phyloP scores from a whole-genome alignment of 768 basidiomycete genomes.

The Xerocomellus dryophilus region DNA sequence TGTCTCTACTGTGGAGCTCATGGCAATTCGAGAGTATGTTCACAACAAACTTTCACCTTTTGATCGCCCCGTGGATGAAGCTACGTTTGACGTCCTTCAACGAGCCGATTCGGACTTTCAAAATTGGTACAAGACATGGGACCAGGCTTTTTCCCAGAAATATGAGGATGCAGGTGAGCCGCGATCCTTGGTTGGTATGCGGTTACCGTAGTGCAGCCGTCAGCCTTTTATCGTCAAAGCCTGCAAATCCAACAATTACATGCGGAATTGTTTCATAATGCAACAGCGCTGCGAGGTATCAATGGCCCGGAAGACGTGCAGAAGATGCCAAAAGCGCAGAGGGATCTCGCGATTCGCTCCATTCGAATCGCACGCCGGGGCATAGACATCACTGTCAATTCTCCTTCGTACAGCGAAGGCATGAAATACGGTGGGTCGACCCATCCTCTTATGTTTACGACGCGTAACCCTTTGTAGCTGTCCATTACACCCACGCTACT shows the following conservation, averaged over 20 bases:
- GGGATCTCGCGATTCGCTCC: conserved; percentile 75
- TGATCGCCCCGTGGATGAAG: conserved; percentile 71
- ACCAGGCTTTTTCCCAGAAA: conserved; percentile 73
- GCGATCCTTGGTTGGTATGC: conserved; percentile 1
- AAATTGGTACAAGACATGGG: conserved; percentile 81
- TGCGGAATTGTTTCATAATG: conserved; percentile 82
- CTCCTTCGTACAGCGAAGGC: conserved; percentile 81
- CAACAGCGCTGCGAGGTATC: conserved; percentile 78
- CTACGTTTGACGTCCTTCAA: conserved; percentile 67
- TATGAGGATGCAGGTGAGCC: conserved; percentile 75
- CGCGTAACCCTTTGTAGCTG: conserved; percentile 45
- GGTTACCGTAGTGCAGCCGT: conserved; percentile 1
- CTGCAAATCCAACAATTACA: conserved; percentile 84
- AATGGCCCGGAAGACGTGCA: conserved; percentile 83
- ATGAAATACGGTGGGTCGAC: conserved; percentile 77
- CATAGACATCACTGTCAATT: conserved; percentile 82
- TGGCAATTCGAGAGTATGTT: conserved; percentile 82
- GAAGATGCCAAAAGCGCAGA: conserved; percentile 76
- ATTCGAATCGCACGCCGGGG: conserved; percentile 79
- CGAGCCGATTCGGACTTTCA: conserved; percentile 76
- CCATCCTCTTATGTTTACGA: background rate
- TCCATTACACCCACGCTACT: conserved; percentile 89
- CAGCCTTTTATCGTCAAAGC: conserved; percentile 87
- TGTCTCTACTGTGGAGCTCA: conserved; percentile 91
- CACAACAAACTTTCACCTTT: conserved; percentile 80